Percentiles rank a stretch among this genome's conserved stretches.
These are phyloP conservation scores for Geotrichum fermentans DNA, from an alignment of 1,139 yeast species.

Conservation along the genomic window DNA sequence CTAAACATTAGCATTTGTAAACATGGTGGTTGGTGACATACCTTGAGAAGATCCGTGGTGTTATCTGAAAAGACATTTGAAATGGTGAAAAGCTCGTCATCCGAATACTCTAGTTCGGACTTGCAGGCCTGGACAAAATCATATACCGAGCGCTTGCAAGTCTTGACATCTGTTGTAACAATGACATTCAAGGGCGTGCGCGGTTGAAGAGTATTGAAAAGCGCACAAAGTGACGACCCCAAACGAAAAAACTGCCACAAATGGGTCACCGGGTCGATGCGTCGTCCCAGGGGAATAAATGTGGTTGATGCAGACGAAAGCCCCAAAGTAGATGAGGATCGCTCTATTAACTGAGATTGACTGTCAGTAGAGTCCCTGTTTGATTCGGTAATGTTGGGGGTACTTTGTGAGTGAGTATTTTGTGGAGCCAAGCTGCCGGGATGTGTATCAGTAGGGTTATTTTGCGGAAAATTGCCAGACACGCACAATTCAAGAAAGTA, in stretches of 20 bases:
- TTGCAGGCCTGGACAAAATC: constrained; percentile 87
- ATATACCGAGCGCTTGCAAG: constrained; percentile 84
- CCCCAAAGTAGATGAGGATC: constrained; percentile 8
- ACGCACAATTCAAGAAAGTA: constrained; percentile 55
- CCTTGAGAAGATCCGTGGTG: constrained; percentile 68
- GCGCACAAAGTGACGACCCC: constrained; percentile 85
- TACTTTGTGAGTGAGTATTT: neutral
- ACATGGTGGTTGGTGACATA: constrained; percentile 18
- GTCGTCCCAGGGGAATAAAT: constrained; percentile 27
- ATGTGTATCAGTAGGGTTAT: constrained; percentile 12
- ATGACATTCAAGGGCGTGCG: constrained; percentile 38
- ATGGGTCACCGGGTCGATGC: constrained; percentile 84
- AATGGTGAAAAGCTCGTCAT: constrained; percentile 81
- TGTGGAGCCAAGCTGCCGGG: constrained; percentile 5
- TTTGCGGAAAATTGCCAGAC: constrained; percentile 21
- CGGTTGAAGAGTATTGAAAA: constrained; percentile 58
- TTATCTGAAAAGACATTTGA: constrained; percentile 82
- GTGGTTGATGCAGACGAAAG: constrained; percentile 19
- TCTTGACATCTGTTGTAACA: constrained; percentile 56
- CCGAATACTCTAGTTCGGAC: constrained; percentile 65
- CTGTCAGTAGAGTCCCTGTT: constrained; percentile 16
- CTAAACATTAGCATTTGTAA: constrained; percentile 13
- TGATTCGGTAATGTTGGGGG: constrained; percentile 2
- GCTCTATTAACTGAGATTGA: constrained; percentile 3
- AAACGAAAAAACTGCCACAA: constrained; percentile 84